A percentile compares a stretch with the other conserved stretches of the same genome.
Evolutionary conservation across 441 rosid species (phyloP).

Genomic region (Manihot esculenta): DNA sequence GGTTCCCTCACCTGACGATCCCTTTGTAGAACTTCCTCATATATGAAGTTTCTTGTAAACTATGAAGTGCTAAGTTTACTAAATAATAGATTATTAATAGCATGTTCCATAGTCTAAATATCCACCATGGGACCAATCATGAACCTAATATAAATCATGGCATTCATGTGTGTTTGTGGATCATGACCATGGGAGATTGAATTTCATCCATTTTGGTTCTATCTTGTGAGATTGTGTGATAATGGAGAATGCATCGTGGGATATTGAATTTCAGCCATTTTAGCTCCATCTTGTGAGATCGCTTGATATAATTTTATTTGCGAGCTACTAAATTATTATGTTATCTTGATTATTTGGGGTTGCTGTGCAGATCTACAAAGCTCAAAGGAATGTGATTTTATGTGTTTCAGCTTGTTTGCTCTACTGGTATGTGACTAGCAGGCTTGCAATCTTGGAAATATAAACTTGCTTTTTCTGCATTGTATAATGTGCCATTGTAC

Average conservation of each 20-base stretch:
- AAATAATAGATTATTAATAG: too few species aligned
- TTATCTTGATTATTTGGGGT: not conserved
- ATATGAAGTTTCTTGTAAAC: not conserved
- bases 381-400: conserved; percentile 77
- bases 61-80: not conserved
- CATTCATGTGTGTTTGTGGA: not conserved
- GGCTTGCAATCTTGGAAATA: not conserved
- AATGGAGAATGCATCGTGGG: not conserved
- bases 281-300: not conserved
- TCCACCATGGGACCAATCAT: too few species aligned
- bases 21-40: not conserved
- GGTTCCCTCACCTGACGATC: not conserved
- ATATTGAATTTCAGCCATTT: not conserved
- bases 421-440: conserved; percentile 56
- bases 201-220: not conserved
- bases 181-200: not conserved
- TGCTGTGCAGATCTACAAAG: conserved; percentile 68
- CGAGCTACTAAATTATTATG: not conserved
- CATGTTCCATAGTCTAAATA: not conserved
- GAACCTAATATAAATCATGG: too few species aligned
- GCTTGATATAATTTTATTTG: not conserved
- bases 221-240: not conserved
- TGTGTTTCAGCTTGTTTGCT: conserved; percentile 72
- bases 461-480: not conserved
- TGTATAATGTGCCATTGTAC: not conserved